Conservation (phyloP, 83 land plant genomes). For the Isoetes engelmannii region DNA sequence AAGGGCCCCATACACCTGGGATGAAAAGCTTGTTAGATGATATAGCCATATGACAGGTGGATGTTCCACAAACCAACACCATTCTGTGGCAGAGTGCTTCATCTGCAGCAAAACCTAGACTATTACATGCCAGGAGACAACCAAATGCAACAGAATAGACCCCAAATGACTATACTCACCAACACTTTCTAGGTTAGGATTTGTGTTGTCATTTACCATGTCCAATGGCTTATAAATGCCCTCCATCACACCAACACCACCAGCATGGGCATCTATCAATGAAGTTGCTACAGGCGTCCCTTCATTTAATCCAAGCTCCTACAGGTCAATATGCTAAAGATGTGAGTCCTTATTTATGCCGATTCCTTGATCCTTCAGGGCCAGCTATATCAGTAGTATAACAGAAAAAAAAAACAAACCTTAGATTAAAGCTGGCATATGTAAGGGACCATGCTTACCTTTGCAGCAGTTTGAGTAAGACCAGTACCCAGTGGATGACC, state of each 20-base stretch:
- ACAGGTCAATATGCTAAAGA: too few relatives aligned
- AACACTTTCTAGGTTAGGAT: too few relatives aligned
- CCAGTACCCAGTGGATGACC: conserved; percentile 94
- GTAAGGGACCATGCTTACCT: conserved; percentile 79
- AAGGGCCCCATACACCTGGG: conserved; percentile 99
- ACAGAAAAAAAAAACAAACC: too few relatives aligned
- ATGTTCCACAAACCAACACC: conserved; percentile 95
- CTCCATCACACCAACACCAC: conserved; percentile 95
- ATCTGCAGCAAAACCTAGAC: too few relatives aligned
- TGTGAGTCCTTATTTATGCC: too few relatives aligned
- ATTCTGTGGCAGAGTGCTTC: conserved; percentile 64
- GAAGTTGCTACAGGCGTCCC: conserved; percentile 92
- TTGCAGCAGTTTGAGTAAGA: conserved; percentile 72
- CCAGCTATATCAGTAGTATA: too few relatives aligned
- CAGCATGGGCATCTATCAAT: conserved; percentile 98
- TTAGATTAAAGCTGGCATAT: too few relatives aligned
- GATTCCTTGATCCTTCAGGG: too few relatives aligned
- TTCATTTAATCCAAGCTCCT: conserved; percentile 77
- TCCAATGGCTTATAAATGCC: conserved; percentile 43
- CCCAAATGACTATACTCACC: too few relatives aligned
- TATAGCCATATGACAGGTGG: conserved; percentile 95
- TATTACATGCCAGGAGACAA: too few relatives aligned
- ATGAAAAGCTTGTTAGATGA: conserved; percentile 68
- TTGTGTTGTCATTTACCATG: too few relatives aligned
- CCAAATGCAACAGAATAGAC: too few relatives aligned